Conservation (phyloP, 495 filamentous ascomycete species). For the Penicillium cataractarum region DNA sequence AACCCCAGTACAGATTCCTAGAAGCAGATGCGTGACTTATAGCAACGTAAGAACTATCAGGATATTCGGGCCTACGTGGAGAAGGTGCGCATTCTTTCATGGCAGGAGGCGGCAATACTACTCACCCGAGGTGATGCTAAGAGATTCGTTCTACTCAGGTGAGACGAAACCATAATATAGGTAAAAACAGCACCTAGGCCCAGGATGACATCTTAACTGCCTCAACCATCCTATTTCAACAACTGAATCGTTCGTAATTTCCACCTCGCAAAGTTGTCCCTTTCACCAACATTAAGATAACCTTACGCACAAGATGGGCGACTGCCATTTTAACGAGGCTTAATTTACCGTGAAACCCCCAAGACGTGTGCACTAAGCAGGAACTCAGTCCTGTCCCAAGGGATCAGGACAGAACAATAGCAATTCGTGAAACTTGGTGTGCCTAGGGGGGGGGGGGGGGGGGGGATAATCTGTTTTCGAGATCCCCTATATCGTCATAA, state of each 20-base stretch:
- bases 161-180: not conserved
- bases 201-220: not conserved
- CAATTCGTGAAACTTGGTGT: no score
- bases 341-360: no score
- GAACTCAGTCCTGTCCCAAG: no score
- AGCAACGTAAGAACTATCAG: not conserved
- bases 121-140: not conserved
- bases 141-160: not conserved
- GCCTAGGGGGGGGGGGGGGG: no score
- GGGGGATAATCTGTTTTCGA: no score
- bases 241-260: not conserved
- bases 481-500: no score
- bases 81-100: not conserved
- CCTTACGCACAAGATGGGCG: no score
- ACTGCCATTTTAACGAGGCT: no score
- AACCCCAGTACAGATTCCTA: not conserved
- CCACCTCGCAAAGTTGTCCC: not conserved
- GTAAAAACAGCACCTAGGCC: not conserved
- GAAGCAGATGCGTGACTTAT: not conserved
- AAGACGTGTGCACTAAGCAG: no score
- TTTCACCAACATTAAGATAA: slow-evolving; percentile 1
- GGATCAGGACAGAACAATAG: no score
- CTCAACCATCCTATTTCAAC: not conserved
- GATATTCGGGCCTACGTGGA: not conserved
- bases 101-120: not conserved